Percentiles rank a stretch among this genome's conserved stretches.
Conservation (phyloP, 2,329 filamentous ascomycete species). For the Colletotrichum sp. region DNA sequence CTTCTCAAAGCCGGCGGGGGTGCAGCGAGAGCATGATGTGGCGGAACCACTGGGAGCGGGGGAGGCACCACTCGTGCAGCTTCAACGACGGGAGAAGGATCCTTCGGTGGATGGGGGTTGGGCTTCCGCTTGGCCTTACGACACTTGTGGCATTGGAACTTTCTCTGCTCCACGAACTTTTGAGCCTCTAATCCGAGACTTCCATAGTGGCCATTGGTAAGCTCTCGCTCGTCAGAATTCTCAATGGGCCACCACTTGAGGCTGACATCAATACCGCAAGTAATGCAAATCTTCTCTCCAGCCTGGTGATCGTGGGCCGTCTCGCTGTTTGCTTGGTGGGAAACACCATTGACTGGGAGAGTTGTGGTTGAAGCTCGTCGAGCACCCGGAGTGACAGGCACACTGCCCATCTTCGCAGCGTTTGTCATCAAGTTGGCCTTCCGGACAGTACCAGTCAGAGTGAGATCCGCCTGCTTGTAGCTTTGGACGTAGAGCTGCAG, state of each 20-base stretch:
- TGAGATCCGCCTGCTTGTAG: conserved; percentile 93
- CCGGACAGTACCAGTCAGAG: conserved; percentile 88
- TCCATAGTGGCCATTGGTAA: conserved; percentile 57
- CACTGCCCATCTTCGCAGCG: conserved; percentile 59
- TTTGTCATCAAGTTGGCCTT: conserved; percentile 82
- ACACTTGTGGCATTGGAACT: conserved; percentile 80
- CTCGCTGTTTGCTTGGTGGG: conserved; percentile 3
- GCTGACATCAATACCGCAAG: conserved; percentile 72
- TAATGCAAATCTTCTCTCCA: conserved; percentile 64
- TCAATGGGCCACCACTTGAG: conserved; percentile 75
- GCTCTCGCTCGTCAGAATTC: conserved; percentile 54
- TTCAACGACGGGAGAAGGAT: conserved; percentile 7
- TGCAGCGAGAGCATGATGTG: conserved; percentile 28
- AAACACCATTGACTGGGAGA: conserved; percentile 28
- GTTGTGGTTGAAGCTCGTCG: conserved; percentile 63
- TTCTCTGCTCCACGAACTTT: conserved; percentile 64
- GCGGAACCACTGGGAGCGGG: conserved; percentile 29
- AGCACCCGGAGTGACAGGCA: conserved; percentile 40
- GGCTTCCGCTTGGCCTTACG: conserved; percentile 58
- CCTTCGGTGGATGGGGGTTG: conserved; percentile 29
- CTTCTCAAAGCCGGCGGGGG: conserved; percentile 21
- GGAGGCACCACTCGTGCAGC: conserved; percentile 1
- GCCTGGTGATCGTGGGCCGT: conserved; percentile 31
- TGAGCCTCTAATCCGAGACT: conserved; percentile 59
- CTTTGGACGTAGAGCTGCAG: conserved; percentile 86